phyloP scores from a whole-genome alignment of 2,329 filamentous ascomycete genomes.

The Tolypocladium paradoxum region DNA sequence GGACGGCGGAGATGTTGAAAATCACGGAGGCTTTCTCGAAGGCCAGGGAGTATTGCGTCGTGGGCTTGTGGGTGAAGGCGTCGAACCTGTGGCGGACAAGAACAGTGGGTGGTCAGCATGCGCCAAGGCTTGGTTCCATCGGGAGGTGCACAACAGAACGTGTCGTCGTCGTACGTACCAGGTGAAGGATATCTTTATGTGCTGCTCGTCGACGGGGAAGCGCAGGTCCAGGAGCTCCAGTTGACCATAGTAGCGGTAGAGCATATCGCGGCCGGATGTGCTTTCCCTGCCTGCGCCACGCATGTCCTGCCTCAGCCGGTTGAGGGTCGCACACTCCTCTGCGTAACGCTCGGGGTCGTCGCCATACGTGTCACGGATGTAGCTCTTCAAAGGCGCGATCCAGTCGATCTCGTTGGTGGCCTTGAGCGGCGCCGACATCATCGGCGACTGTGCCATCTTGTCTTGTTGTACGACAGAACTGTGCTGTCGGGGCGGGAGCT shows the following conservation, averaged over 20 bases:
- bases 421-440: constrained; percentile 91
- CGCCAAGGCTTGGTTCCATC: background rate
- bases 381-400: constrained; percentile 81
- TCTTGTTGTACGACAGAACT: constrained; percentile 3
- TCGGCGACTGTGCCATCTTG: constrained; percentile 73
- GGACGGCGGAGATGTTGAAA: constrained; percentile 95
- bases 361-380: constrained; percentile 88
- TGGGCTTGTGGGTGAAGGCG: constrained; percentile 98
- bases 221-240: constrained; percentile 86
- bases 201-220: constrained; percentile 96
- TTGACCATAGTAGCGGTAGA: constrained; percentile 97
- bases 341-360: constrained; percentile 94
- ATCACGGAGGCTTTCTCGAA: constrained; percentile 99
- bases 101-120: constrained; percentile 5
- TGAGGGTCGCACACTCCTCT: constrained; percentile 90
- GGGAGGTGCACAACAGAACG: background rate
- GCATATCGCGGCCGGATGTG: constrained; percentile 79
- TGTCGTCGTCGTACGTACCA: constrained; percentile 52
- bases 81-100: constrained; percentile 64
- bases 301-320: constrained; percentile 95
- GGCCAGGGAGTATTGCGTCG: constrained; percentile 88
- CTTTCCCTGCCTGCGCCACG: constrained; percentile 94
- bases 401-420: constrained; percentile 97
- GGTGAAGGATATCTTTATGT: constrained; percentile 98
- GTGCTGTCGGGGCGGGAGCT: background rate